These are phyloP conservation scores for Spirogloea muscicola DNA, from an alignment of 139 green algal species.

Conservation along the genomic window DNA sequence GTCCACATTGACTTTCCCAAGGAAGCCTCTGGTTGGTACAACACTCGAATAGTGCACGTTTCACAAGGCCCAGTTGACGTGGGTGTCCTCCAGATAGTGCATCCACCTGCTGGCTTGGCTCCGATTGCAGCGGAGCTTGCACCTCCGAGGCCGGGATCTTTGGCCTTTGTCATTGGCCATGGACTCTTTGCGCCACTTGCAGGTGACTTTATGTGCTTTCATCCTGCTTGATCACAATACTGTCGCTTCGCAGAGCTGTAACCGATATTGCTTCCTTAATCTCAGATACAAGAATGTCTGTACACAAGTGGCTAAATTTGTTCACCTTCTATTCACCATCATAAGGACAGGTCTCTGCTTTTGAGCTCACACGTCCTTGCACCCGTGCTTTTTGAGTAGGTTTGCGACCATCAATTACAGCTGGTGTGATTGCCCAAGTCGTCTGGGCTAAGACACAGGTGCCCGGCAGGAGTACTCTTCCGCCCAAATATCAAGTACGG, in stretches of 20 bases:
- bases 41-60: constrained; percentile 19
- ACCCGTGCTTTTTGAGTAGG: too few relatives aligned
- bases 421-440: constrained; percentile 17
- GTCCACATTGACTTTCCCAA: too few relatives aligned
- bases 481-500: background rate
- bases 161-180: constrained; percentile 24
- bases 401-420: constrained; percentile 15
- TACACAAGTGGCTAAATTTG: too few relatives aligned
- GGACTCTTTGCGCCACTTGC: constrained; percentile 28
- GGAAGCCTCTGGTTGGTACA: constrained; percentile 17
- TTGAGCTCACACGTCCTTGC: too few relatives aligned
- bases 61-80: constrained; percentile 34
- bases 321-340: too few relatives aligned
- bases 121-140: constrained; percentile 15
- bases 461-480: background rate
- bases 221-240: too few relatives aligned
- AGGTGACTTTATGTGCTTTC: too few relatives aligned
- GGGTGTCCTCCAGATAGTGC: constrained; percentile 11
- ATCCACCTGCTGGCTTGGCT: background rate
- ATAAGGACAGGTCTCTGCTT: too few relatives aligned
- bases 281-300: too few relatives aligned
- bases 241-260: too few relatives aligned
- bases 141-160: constrained; percentile 8
- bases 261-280: too few relatives aligned
- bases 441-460: background rate